phyloP scores from a whole-genome alignment of 2,329 filamentous ascomycete species.

The Pseudogymnoascus pannorum region DNA sequence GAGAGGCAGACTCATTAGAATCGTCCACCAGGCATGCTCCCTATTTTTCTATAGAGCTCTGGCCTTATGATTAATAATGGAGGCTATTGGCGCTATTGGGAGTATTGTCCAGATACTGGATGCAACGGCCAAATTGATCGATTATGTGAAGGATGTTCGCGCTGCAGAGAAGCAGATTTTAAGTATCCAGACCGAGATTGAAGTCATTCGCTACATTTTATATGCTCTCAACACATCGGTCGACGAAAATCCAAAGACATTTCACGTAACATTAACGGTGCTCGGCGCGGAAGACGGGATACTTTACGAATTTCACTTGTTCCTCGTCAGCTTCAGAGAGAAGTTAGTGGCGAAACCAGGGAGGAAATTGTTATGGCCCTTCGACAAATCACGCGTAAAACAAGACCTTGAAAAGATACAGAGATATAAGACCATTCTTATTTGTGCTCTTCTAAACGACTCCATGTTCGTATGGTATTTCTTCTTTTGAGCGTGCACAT shows the following conservation, averaged over 20 bases:
- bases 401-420: neutral
- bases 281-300: neutral
- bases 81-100: neutral
- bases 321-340: neutral
- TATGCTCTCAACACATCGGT: neutral
- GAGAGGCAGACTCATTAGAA: neutral
- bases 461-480: neutral
- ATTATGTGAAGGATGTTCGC: neutral
- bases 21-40: neutral
- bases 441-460: constrained; percentile 1
- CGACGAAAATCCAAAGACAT: neutral
- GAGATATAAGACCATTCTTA: neutral
- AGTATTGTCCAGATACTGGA: neutral
- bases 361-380: neutral
- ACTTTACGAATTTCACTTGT: neutral
- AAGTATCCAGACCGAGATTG: neutral
- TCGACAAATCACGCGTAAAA: neutral
- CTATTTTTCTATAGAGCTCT: neutral
- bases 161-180: neutral
- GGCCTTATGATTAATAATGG: neutral
- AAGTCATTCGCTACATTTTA: neutral
- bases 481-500: neutral
- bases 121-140: neutral
- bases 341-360: neutral
- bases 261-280: neutral